Base-by-base conservation (phyloP, 768 basidiomycete species). In the Lentinula aciculospora region DNA sequence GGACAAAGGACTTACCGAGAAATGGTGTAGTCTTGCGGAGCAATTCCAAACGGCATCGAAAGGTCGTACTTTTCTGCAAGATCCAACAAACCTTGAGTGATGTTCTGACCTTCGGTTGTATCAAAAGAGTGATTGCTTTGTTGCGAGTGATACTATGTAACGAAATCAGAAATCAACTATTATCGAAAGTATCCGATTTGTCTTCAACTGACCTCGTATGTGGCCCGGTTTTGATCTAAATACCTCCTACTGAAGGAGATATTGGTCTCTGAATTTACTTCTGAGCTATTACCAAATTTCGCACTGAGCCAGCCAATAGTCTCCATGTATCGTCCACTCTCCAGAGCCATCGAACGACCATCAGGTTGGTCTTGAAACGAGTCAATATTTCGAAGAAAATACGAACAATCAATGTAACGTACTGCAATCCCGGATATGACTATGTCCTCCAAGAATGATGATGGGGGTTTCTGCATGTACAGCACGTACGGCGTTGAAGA, bases 281-380 rank as follows among this genome's bases (percentile, higher is more conserved):
- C 77, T 81, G 82, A 56, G 51, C 4, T 47, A 53, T 29, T 9
- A 27, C 29, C 42, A 15, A 37, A 37, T 8, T 54, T 23, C 76
- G 40, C 64, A 86, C 89, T 86, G 75, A 89, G 72, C 82, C 84
- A 92, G 8, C 86, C 92, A 55, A 95, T 75, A 9, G 94, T 97
- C 72, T 97, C 94, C 87, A 96, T 89, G 67, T 95, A 96, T 23
- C 92, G 76, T 17, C 94, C 89, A 61, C 90, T 88, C 65, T 92
- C 89, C 60, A 94, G 67, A 1, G 86, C 76, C 76, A 94, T 91
- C 0, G 86, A 85, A n/a, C 86, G 78, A 3, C 78, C 80, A 68
- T 94, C 92, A 21, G 84, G 72, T 68, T 85, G 84, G 23, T 80
- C 82, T 84, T 49, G 28, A 48, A 34, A 19, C 34, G 21, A 15